These are phyloP conservation scores for Trichocomaceae sp. DNA, from an alignment of 2,329 filamentous ascomycete species.

Conservation along the genomic window DNA sequence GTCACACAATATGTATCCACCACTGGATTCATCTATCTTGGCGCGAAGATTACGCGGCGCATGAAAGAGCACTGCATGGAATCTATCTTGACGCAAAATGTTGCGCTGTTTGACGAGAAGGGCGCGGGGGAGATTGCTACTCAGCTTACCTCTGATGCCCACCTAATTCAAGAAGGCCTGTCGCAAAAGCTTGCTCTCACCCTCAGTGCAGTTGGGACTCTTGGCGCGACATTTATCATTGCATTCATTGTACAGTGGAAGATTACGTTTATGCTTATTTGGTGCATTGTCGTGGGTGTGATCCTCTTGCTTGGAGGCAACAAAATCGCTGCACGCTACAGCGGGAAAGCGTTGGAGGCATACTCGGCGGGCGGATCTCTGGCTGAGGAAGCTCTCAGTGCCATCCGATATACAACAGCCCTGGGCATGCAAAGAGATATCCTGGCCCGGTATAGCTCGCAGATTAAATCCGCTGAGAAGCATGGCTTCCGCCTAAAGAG, in stretches of 20 bases:
- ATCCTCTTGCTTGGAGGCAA: background rate
- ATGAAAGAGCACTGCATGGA: too few relatives aligned
- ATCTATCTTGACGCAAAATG: too few relatives aligned
- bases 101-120: conserved; percentile 37
- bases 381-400: conserved; percentile 89
- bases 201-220: conserved; percentile 19
- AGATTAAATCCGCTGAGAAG: too few relatives aligned
- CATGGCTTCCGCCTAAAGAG: too few relatives aligned
- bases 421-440: conserved; percentile 93
- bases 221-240: conserved; percentile 43
- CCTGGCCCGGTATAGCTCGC: too few relatives aligned
- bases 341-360: conserved; percentile 57
- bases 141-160: conserved; percentile 41
- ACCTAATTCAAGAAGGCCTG: conserved; percentile 37
- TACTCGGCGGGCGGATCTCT: conserved; percentile 81
- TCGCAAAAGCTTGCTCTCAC: conserved; percentile 15
- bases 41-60: too few relatives aligned
- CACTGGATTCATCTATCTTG: too few relatives aligned
- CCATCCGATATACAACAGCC: conserved; percentile 81
- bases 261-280: conserved; percentile 28
- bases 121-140: conserved; percentile 25
- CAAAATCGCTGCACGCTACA: background rate
- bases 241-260: conserved; percentile 42
- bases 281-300: background rate
- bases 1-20: too few relatives aligned